Evolutionary conservation across 495 filamentous ascomycete species (phyloP).

Genomic region (Oleoguttula mirabilis): DNA sequence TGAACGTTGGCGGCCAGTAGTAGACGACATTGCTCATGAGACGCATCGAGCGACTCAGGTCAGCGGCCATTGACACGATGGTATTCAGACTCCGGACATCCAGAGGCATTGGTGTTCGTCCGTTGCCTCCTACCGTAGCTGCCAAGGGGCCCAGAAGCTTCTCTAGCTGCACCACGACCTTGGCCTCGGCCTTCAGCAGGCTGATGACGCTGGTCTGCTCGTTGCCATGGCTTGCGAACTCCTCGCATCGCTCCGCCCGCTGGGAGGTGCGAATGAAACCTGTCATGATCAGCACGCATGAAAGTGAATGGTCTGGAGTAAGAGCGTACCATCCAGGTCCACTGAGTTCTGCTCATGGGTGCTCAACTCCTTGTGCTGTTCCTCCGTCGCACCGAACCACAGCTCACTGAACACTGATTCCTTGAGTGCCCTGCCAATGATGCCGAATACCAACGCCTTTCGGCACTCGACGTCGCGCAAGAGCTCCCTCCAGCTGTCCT

Average conservation of each 20-base stretch:
- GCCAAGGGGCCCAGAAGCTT: constrained; percentile 1
- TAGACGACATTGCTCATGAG: neutral
- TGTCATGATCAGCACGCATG: neutral
- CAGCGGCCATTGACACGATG: neutral
- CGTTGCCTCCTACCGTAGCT: neutral
- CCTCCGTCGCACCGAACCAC: constrained; percentile 7
- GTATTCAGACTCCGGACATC: neutral
- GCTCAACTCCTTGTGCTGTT: neutral
- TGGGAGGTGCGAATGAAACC: constrained; percentile 6
- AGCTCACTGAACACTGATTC: constrained; percentile 13
- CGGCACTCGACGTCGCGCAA: constrained; percentile 1
- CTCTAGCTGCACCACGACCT: constrained; percentile 2
- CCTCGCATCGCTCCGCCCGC: neutral
- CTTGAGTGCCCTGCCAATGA: constrained; percentile 14
- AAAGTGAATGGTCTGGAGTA: neutral
- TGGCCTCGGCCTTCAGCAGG: neutral
- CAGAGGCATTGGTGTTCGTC: neutral
- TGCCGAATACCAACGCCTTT: constrained; percentile 6
- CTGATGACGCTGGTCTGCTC: neutral
- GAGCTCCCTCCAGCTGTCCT: constrained; percentile 7
- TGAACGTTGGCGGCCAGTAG: constrained; percentile 10
- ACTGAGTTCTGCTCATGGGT: neutral
- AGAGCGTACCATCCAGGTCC: constrained; percentile 8
- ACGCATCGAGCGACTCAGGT: constrained; percentile 9
- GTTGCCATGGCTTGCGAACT: neutral